These are phyloP conservation scores for Clitoria ternatea DNA, from an alignment of 306 rosid genomes.

Conservation along the genomic window DNA sequence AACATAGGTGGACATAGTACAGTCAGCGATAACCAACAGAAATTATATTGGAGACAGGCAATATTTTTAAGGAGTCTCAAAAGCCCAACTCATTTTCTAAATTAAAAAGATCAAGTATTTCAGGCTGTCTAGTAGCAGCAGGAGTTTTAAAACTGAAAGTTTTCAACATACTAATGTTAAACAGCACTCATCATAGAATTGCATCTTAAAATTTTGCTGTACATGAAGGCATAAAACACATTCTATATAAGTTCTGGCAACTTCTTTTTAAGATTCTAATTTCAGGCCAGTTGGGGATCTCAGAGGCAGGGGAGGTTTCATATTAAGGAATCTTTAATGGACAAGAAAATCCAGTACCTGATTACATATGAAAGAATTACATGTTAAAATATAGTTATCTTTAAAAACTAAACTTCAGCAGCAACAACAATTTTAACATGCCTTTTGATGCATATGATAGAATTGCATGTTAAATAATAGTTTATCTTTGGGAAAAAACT, in stretches of 20 bases:
- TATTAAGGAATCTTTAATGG: not conserved
- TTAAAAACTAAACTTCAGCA: not conserved
- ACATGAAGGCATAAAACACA: slow-evolving; percentile 8
- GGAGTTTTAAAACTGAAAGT: not conserved
- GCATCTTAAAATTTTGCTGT: not conserved
- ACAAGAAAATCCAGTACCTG: not conserved
- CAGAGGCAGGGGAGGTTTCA: not conserved
- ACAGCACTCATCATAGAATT: not conserved
- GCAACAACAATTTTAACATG: not conserved
- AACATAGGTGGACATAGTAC: not conserved
- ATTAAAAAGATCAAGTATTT: not conserved
- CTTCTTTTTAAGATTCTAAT: too few relatives aligned
- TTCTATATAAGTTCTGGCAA: not conserved
- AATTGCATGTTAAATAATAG: not conserved
- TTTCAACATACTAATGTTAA: not conserved
- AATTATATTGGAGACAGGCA: not conserved
- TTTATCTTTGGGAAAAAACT: not conserved
- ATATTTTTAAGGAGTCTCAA: not conserved
- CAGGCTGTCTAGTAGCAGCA: too few relatives aligned
- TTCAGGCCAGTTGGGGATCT: not conserved
- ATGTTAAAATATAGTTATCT: too few relatives aligned
- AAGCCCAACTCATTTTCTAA: not conserved
- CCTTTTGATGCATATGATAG: not conserved
- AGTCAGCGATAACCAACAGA: slow-evolving; percentile 4
- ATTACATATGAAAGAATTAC: too few relatives aligned